Base-by-base conservation (phyloP, 768 basidiomycete species). In the Russula abietina region DNA sequence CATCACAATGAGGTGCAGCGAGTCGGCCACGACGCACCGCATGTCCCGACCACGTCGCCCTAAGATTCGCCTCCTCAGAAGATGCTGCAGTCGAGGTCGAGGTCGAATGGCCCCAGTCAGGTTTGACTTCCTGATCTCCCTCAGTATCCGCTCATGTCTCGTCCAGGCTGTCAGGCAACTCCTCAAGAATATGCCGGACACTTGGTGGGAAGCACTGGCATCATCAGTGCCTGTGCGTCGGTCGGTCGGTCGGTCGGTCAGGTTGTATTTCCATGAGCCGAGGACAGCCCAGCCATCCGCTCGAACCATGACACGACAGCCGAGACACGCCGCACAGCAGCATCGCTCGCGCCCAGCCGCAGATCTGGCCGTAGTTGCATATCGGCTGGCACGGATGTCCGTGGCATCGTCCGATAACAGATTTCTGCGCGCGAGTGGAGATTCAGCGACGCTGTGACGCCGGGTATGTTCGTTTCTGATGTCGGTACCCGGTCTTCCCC, bases 361-460 rank as follows among this genome's bases (percentile, higher is more conserved):
- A 91, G 72, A 72, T 93, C 91, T 19, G 91, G 89, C 7, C 88
- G 80, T 6, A 88, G 73, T 6, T 76, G 77, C 19, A 75, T 74
- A 70, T 92, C 80, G 32, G 77, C 77, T 1, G 79, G 76, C 65
- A 81, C 79, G 12, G 67, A 57, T 2, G 58, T 38, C 24, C 67
- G 65, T 2, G 89, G 87, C 81, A 92, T 81, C 8, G 88, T 86
- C 22, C 91, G 83, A 73, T 87, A 93, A 70, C 91, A 93, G 17
- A 92, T 85, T 65, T 85, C 79, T 52, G 84, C 70, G 55, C 71
- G 75, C 1, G 89, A 86, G 52, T 80, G 82, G 28, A 85, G 79
- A 67, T 83, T 80, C 14, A 86, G 84, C 1, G 90, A 91, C 0
- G 89, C 90, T 0, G 84, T 83, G 30, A 91, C 53, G 17, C 43